Base-by-base conservation (phyloP, 495 filamentous ascomycete genomes). In the Letharia lupina region DNA sequence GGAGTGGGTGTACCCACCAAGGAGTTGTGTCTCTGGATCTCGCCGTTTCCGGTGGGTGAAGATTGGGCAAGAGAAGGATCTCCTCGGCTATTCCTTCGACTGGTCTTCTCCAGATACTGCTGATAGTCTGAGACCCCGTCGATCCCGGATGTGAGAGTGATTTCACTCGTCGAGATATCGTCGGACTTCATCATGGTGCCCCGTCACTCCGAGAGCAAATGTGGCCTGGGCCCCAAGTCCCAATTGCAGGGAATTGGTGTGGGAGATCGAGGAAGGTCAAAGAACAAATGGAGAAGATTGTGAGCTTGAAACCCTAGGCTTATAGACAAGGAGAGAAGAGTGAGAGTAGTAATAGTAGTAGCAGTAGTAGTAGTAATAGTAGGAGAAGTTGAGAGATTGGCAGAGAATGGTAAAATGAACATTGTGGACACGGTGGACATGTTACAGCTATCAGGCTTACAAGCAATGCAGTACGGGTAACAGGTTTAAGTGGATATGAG, bases 81-180 rank as follows among this genome's bases (percentile, higher is more conserved):
- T 11, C 33, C 64, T 42, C 33, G 64, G 47, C 66, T 68, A 52
- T 50, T 18, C 10, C 40, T 60, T 35, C 44, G 54, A 61, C 66
- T 68, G 15, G 61, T 54, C 44, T 68, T 68, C 61, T 68, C 61
- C 28, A 68, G 54, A 60, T 68, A 68, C 23, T 50, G 45, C 60
- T 61, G 66, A 35, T 68, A 68, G 37, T 68, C 66, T 7, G 66
- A 64, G 18, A 61, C 10, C 11, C 54, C 66, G 60, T 68, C 66
- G 13, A 33, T 18, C 15, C 31, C 61, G n/a, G 66, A 44, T 4
- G 66, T 68, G 5, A 68, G 66, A 60, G 66, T 68, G 5, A 64
- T 60, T 11, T 68, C 61, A 47, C 66, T 68, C 31, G 45, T 28
- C n/a, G 66, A 62, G 40, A 39, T 42, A 16, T 9, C 37, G 33